phyloP scores from a whole-genome alignment of 2,329 filamentous ascomycete genomes.

The Acrocalymma vagum region DNA sequence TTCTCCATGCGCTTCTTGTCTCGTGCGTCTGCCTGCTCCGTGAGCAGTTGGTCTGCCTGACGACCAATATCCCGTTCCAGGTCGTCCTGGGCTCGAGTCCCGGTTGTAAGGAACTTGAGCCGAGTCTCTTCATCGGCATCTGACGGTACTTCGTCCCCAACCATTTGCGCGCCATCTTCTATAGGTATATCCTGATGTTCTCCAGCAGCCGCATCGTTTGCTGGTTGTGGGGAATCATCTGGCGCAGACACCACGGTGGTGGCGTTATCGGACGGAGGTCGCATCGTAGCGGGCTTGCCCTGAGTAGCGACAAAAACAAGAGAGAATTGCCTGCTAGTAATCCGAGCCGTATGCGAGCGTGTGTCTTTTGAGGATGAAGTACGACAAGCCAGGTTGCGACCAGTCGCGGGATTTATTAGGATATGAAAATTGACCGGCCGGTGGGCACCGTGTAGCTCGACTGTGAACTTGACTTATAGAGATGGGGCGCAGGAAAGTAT shows the following conservation, averaged over 20 bases:
- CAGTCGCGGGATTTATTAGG: constrained; percentile 1
- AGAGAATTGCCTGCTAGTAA: too few relatives aligned
- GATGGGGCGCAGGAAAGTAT: constrained; percentile 5
- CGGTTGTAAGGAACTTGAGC: constrained; percentile 47
- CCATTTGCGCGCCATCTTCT: constrained; percentile 16
- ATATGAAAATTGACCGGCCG: background rate
- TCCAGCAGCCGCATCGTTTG: constrained; percentile 14
- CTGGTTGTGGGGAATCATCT: constrained; percentile 11
- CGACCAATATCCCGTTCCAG: constrained; percentile 84
- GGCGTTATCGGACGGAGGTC: constrained; percentile 12
- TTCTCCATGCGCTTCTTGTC: constrained; percentile 71
- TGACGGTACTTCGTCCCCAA: constrained; percentile 31
- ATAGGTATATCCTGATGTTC: constrained; percentile 9
- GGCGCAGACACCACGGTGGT: constrained; percentile 17
- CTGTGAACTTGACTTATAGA: constrained; percentile 2
- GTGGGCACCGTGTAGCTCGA: background rate
- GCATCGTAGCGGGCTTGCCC: constrained; percentile 12
- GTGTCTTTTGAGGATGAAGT: background rate
- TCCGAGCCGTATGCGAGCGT: background rate
- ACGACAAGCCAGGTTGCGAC: background rate
- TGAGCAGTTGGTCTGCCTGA: constrained; percentile 68
- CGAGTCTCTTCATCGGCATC: constrained; percentile 52
- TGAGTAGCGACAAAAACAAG: background rate
- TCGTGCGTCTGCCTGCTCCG: constrained; percentile 69
- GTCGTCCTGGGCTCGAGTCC: constrained; percentile 82